Evolutionary conservation across 106 monocot genomes (phyloP), one percentile per base, ranked within the genome.

Genomic region (Vanilla planifolia): DNA sequence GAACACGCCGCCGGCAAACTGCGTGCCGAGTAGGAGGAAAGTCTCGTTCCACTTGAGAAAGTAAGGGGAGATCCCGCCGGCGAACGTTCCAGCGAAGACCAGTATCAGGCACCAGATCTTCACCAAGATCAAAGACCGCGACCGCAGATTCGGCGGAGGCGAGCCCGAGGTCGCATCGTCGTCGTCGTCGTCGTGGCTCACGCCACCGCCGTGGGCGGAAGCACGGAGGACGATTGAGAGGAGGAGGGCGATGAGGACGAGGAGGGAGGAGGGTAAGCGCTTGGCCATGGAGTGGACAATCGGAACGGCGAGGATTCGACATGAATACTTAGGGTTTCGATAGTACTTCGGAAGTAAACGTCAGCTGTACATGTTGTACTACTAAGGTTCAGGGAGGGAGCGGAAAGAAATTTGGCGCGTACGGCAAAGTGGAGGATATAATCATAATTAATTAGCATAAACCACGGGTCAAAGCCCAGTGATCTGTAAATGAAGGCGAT

Each of bases 1-100:
- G 60, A 90, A 90, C n/a, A 90, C 89, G 5, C 89, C 89, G 37
- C 85, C 89, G n/a, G 85, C 89, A 35, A 90, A 90, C 78, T 85
- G 89, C 16, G 89, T 90, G 46, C 89, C 78, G 11, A 90, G 64
- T 6, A 44, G 64, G 20, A 90, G 67, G 55, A 90, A 85, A 67
- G 36, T 75, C 67, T 85, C 89, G 61, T 90, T 82, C 89, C 89
- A 90, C 68, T 71, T 85, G 16, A 90, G 34, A 36, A 90, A 85
- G 60, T 85, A 90, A 20, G 85, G 89, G 51, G 85, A 90, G 14
- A 90, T 59, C 16, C 89, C 89, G 2, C 85, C 81, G 25, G 46
- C 37, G 64, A 90, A 85, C 51, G 89, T 90, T 9, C 57, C 81
- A 6, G 68, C 62, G 69, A 90, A 90, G 32, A 79, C 79, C 0